These are phyloP conservation scores for Apiotrichum montevideense DNA, from an alignment of 1,284 basidiomycete species.

Conservation along the genomic window DNA sequence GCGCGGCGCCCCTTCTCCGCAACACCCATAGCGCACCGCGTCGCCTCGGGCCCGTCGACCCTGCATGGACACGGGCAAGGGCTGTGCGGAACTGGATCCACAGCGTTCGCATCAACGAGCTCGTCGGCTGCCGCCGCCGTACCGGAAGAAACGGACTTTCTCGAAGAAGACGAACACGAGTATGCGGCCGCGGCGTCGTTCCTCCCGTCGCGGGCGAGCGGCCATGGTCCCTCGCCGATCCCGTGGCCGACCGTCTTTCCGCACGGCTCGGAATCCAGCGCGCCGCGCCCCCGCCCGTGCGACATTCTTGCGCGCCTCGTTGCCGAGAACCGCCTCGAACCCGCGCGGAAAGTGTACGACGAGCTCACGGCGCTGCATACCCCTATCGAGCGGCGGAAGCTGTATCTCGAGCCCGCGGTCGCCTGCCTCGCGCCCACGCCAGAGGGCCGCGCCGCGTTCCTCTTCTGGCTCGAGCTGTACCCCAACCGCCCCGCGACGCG, in stretches of 20 bases:
- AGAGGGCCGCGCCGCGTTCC: background rate
- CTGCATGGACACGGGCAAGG: no score
- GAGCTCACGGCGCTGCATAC: conserved; percentile 28
- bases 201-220: conserved; percentile 15
- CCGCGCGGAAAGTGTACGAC: conserved; percentile 26
- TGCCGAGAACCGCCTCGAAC: conserved; percentile 9
- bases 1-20: conserved; percentile 3
- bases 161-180: conserved; percentile 29
- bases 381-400: conserved; percentile 20
- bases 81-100: no score
- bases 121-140: background rate
- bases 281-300: conserved; percentile 17
- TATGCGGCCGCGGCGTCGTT: conserved; percentile 21
- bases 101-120: no score
- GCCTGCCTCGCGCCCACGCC: background rate
- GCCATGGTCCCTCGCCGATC: conserved; percentile 10
- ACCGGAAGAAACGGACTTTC: conserved; percentile 17
- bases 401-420: conserved; percentile 30
- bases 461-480: conserved; percentile 25
- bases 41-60: background rate
- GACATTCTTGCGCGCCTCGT: conserved; percentile 32
- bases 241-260: conserved; percentile 38
- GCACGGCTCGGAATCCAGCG: conserved; percentile 5
- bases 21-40: background rate
- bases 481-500: conserved; percentile 32